Evolutionary conservation across 495 filamentous ascomycete genomes (phyloP), one percentile per base, ranked within the genome.

Genomic region (Neurospora discreta): DNA sequence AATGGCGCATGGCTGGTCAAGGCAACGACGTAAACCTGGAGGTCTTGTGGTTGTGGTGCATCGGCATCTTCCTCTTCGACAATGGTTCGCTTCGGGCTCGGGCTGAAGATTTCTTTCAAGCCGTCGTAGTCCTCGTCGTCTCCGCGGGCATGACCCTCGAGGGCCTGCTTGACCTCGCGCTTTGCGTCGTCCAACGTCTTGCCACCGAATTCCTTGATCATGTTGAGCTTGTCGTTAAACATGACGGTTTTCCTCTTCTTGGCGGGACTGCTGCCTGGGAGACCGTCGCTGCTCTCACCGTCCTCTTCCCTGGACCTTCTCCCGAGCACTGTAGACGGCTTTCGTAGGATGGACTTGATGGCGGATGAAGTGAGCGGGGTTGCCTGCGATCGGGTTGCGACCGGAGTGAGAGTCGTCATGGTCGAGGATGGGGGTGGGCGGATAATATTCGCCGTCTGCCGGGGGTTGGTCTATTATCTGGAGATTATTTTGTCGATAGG

Each of bases 21-120:
- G 33, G 91, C 93, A 70, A 92, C 78, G n/a, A 95, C 80, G 75
- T 97, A 93, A 71, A 89, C 85, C 72, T 86, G 88, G 74, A 97
- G 79, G 44, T 90, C 84, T 23, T 83, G 82, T 23, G 78, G 79
- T 67, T 80, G 81, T 16, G 73, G 10, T 15, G 74, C 44, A 16
- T 65, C 69, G 39, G 42, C 68, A 33, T 69, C 68, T 8, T 69
- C 69, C 3, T 73, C 44, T 46, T 68, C 23, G 72, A 72, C 41
- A 78, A 77, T 44, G 60, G 83, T 79, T 26, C 80, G 80, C 68
- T 78, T 78, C 67, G 77, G 82, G 70, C 85, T 81, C 52, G 85
- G 80, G 33, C 81, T 74, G 71, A 95, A 92, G 5, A 92, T 80
- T 71, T 90, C 86, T 78, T 92, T 92, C 74, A 98, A 79, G 67